Evolutionary conservation across 1,284 basidiomycete genomes (phyloP).

Genomic region (Leccinum subspadiceum): DNA sequence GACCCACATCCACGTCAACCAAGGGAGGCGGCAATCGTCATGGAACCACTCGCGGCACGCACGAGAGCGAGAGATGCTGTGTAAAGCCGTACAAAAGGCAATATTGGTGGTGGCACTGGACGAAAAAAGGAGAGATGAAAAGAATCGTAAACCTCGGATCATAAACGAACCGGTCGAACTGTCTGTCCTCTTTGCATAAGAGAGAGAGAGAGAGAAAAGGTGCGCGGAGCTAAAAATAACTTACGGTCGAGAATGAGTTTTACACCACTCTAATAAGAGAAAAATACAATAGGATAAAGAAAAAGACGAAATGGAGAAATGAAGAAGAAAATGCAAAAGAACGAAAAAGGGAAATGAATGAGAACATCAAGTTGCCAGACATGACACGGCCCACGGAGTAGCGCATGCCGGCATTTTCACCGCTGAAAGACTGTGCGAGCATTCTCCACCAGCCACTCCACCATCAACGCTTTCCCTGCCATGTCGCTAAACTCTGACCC

Average conservation of each 20-base stretch:
- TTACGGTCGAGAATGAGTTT: slow-evolving; percentile 14
- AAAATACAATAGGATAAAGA: slow-evolving; percentile 31
- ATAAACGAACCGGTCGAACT: not conserved
- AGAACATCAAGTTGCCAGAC: not conserved
- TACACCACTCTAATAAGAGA: slow-evolving; percentile 17
- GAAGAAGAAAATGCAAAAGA: not conserved
- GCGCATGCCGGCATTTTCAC: not conserved
- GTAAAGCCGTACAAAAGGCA: not conserved
- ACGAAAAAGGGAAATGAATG: not conserved
- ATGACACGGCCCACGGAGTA: not conserved
- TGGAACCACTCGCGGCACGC: not conserved
- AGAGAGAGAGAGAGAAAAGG: not conserved
- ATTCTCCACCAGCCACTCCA: slow-evolving; percentile 92
- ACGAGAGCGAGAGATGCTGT: not conserved
- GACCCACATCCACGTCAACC: not conserved
- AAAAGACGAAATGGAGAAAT: not conserved
- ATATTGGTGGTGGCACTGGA: not conserved
- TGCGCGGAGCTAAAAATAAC: slow-evolving; percentile 17
- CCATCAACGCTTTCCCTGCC: slow-evolving; percentile 90
- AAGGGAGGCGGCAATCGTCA: not conserved
- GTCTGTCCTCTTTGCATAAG: slow-evolving; percentile 5
- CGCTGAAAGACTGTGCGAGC: slow-evolving; percentile 61
- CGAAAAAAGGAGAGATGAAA: not conserved
- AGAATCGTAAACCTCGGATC: not conserved
- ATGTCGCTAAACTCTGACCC: slow-evolving; percentile 93